Percentiles rank a stretch among this genome's conserved stretches.
Conservation (phyloP, 2,329 filamentous ascomycete genomes). For the Blastomyces parvus region DNA sequence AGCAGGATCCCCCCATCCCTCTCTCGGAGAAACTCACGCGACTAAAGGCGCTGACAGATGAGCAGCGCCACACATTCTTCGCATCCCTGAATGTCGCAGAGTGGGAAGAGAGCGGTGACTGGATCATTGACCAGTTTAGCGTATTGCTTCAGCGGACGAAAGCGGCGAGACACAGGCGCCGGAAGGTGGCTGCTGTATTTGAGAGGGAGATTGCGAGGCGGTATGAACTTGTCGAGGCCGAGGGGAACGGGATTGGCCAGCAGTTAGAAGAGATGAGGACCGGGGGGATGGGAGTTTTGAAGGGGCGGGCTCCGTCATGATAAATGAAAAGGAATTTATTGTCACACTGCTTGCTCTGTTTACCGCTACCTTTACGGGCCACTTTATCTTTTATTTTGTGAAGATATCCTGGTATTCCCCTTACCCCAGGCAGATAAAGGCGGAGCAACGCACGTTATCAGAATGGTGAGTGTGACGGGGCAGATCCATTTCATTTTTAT, state of each 20-base stretch:
- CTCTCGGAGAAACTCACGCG: conserved; percentile 31
- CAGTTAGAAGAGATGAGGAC: conserved; percentile 46
- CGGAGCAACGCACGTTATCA: too few species aligned
- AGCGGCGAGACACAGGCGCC: conserved; percentile 44
- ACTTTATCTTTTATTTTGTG: too few species aligned
- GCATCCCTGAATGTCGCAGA: conserved; percentile 43
- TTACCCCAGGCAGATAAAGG: too few species aligned
- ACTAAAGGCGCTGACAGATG: conserved; percentile 27
- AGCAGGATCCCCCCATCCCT: conserved; percentile 18
- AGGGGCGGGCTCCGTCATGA: conserved; percentile 23
- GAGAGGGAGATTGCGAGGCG: conserved; percentile 47
- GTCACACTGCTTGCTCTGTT: neutral
- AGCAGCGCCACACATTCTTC: conserved; percentile 43
- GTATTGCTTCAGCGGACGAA: conserved; percentile 44
- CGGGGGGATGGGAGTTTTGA: conserved; percentile 46
- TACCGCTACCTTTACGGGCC: neutral
- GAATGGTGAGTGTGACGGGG: too few species aligned
- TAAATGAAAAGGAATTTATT: neutral
- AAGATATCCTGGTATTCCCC: too few species aligned
- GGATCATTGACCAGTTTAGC: conserved; percentile 49
- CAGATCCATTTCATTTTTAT: too few species aligned
- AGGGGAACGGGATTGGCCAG: conserved; percentile 40
- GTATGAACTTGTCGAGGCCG: conserved; percentile 43
- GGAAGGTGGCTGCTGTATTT: conserved; percentile 44
- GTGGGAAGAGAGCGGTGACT: conserved; percentile 55